Evolutionary conservation across 2,329 filamentous ascomycete species (phyloP).

Genomic region (Raffaelea albimanens): DNA sequence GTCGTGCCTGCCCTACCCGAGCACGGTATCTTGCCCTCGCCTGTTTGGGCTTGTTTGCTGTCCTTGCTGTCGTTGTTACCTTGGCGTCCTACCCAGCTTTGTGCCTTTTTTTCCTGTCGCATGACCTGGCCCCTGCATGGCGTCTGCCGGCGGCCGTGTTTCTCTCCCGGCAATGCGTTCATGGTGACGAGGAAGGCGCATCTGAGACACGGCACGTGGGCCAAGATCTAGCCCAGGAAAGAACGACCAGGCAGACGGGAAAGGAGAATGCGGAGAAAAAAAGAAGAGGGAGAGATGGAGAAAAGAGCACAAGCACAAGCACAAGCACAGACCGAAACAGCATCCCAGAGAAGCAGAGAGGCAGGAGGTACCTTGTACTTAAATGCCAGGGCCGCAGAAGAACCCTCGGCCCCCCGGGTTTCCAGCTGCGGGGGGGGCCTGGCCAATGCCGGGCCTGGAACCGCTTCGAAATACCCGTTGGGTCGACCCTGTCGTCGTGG

Average conservation of each 20-base stretch:
- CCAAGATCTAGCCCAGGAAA: neutral
- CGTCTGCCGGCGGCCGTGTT: neutral
- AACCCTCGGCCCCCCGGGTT: neutral
- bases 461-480: conserved; percentile 7
- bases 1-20: neutral
- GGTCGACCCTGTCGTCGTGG: neutral
- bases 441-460: neutral
- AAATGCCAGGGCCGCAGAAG: no score
- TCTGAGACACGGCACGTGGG: neutral
- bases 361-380: neutral
- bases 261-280: neutral
- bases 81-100: no score
- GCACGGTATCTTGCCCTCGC: neutral
- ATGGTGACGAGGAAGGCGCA: neutral
- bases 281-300: neutral
- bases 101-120: no score
- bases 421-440: conserved; percentile 3
- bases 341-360: neutral
- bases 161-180: neutral
- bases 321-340: neutral
- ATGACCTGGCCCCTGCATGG: neutral
- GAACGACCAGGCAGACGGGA: neutral
- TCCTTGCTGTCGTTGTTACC: neutral
- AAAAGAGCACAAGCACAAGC: neutral
- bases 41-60: neutral